Base-by-base conservation (phyloP, 768 basidiomycete species). In the Kwoniella europaea region DNA sequence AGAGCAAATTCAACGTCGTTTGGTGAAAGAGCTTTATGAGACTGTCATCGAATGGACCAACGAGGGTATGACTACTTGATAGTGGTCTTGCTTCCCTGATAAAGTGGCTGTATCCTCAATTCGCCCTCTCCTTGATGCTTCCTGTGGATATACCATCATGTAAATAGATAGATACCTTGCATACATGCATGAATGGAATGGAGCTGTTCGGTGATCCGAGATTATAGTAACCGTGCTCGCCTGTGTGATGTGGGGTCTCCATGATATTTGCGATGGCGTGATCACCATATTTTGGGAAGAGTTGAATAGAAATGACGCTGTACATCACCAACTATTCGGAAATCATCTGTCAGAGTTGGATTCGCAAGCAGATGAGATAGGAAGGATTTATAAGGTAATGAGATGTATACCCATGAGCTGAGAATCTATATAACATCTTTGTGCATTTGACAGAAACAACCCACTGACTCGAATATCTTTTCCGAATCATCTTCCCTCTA, bases 1-100 rank as follows among this genome's bases (percentile, higher is more conserved):
- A 0, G 76, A 83, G 50, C 88, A 91, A 35, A 90, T 90, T 0
- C 94, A 97, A 81, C 88, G 89, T 72, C 86, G 91, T 64, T 87
- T 97, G 41, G 89, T 92, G 64, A 86, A 86, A 75, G 93, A 95
- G 78, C 92, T 94, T 78, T 95, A 94, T 76, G 88, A 88, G 15
- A 58, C 61, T n/a, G 74, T 78, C 22, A 72, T 71, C 16, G 72
- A 73, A 35, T 74, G 74, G 74, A 57, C 59, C 42, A 61, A 61
- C 42, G 59, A 61, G 59, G 59, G 41, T 61, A 61, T 61, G 59
- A 50, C 46, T 4, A 50, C 46, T 50, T 50, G 46, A 50, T 12
- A 15, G 13, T 12, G 46, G 12, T 50, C 46, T 9, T 35, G 5
- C 35, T 35, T 35, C 35, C 7, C 35, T 35, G 35, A 7, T 35